Evolutionary conservation across 2,329 filamentous ascomycete genomes (phyloP).

Genomic region (Pseudopyricularia cyperi): DNA sequence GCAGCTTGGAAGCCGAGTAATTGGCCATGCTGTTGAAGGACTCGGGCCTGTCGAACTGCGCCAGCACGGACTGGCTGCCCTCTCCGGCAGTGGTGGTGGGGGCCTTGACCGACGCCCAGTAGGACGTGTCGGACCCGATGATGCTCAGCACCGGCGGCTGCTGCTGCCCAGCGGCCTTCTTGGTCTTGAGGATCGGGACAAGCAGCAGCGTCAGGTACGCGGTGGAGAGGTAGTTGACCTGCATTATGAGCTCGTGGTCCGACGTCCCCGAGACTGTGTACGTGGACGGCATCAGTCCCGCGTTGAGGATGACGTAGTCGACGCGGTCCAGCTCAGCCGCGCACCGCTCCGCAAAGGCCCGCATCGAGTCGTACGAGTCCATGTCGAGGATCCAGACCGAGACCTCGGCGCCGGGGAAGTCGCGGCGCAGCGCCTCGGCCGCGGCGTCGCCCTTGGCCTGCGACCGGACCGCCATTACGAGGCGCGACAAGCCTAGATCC

Average conservation of each 20-base stretch:
- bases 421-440: constrained; percentile 3
- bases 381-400: constrained; percentile 6
- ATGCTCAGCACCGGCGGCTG: constrained; percentile 12
- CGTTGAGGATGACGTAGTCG: constrained; percentile 3
- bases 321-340: background rate
- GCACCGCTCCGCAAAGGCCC: constrained; percentile 1
- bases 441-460: constrained; percentile 6
- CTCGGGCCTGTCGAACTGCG: constrained; percentile 13
- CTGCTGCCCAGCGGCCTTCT: constrained; percentile 3
- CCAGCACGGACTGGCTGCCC: constrained; percentile 12
- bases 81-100: too few relatives aligned
- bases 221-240: constrained; percentile 20
- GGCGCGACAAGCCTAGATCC: constrained; percentile 1
- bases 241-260: constrained; percentile 16
- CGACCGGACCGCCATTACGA: constrained; percentile 7
- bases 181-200: constrained; percentile 11
- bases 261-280: background rate
- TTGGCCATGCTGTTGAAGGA: constrained; percentile 11
- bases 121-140: constrained; percentile 16
- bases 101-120: constrained; percentile 13
- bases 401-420: constrained; percentile 1
- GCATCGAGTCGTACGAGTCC: constrained; percentile 4
- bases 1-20: constrained; percentile 17
- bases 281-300: background rate
- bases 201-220: constrained; percentile 14